Base-by-base conservation (phyloP, 148 eudicot genomes). In the Rhododendron vialii region DNA sequence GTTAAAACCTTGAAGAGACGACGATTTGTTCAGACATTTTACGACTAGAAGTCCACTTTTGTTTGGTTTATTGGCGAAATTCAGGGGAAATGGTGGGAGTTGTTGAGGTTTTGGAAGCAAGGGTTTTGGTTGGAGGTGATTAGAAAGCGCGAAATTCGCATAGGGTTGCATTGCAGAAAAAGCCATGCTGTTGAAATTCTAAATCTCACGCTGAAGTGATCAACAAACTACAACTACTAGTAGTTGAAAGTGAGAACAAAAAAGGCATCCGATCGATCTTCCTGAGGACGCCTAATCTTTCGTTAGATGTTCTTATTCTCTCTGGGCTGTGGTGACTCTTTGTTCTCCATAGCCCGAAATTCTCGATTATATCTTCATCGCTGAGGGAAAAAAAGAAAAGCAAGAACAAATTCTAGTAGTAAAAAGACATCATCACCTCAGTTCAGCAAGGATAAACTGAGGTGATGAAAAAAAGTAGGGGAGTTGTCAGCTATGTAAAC, bases 11-110 rank as follows among this genome's bases (percentile, higher is more conserved):
- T 74, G 51, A 8, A 63, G 84, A 18, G 88, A 80, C 6, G 86
- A 81, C 1, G 88, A 87, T 47, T 84, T 78, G 84, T 69, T 69
- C 0, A 90, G 53, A 7, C 90, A 86, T 36, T 79, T 90, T 67
- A 18, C 55, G n/a, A 33, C 12, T 3, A 28, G 41, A 26, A 51
- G 38, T 28, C 35, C 83, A 14, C 17, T 48, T 28, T 53, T 38
- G 41, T 51, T n/a, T 9, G 36, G 3, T 82, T 85, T 51, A 22
- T 26, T 6, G 2, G 14, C 50, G 22, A 82, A 74, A 3, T 85
- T 81, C 20, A 81, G 50, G 30, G 82, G 82, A 13, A 82, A 82
- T 7, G 74, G 36, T 14, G 84, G 79, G 38, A 85, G 43, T 11
- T 26, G 61, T 28, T 38, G 81, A 74, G 81, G 69, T 82, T 53